Base-by-base conservation (phyloP, 805 yeast genomes). In the Sugiyamaella qingdaonensis region DNA sequence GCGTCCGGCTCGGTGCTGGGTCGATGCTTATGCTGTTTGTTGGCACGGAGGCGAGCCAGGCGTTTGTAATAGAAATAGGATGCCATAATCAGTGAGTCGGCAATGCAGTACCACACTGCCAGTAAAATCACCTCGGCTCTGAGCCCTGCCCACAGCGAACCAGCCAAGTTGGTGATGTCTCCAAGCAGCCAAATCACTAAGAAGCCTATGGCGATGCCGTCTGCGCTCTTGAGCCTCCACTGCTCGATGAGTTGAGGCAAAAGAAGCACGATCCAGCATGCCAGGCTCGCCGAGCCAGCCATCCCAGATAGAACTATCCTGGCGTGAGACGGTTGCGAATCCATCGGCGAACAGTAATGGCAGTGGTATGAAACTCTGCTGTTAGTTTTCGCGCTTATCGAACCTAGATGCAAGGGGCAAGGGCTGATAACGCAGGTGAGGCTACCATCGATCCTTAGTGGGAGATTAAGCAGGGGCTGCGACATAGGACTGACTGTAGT, bases 221-320 rank as follows among this genome's bases (percentile, higher is more conserved):
- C 91, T 2, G 89, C 87, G 14, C 74, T 65, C 63, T 86, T 82
- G 51, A 82, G 69, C 51, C 86, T 70, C 90, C 90, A 87, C 69
- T 86, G 92, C 65, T 86, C 95, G 24, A 86, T 77, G 46, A 86
- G 74, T 65, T 86, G 95, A 0, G 95, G 94, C 59, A 87, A 70
- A 54, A 86, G 75, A 39, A 86, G 69, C 11, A 86, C 90, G 10
- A 87, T 76, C 90, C 91, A 87, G 66, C 92, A 84, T 0, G 92
- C 89, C 41, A 86, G 74, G 32, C 82, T 77, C 8, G 86, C 77
- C 10, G 88, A 82, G 1, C 92, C 92, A 65, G 82, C 76, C 2
- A 84, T 69, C 1, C 87, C 86, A 2, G 88, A 80, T 29, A 81
- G 67, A 13, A 76, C 73, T 32, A 68, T 65, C 51, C 85, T 67